A percentile compares a stretch with the other conserved stretches of the same genome.
Evolutionary conservation across 148 eudicot genomes (phyloP).

Genomic region (Gaultheria prostrata): DNA sequence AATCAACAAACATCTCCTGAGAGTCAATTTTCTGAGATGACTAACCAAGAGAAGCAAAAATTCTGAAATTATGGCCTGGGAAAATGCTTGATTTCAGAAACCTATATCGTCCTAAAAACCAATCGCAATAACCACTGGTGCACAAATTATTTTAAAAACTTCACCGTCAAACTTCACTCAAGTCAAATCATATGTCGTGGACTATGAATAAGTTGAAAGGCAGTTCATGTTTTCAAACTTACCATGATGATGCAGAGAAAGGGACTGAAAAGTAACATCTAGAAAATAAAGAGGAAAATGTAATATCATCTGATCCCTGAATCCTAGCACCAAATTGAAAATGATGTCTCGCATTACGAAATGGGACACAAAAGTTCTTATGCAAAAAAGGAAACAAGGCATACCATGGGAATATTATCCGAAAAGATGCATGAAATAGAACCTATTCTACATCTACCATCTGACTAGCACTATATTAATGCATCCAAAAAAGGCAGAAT

Average conservation of each 20-base stretch:
- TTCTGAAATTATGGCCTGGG: not conserved
- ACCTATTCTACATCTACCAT: not conserved
- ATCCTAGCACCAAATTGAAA: not conserved
- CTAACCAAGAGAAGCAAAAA: not conserved
- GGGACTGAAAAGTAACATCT: not conserved
- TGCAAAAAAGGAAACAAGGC: not conserved
- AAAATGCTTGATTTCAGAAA: not conserved
- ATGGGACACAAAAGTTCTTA: not conserved
- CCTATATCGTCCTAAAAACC: not conserved
- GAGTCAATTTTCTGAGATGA: not conserved
- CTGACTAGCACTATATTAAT: not conserved
- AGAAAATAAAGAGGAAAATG: not conserved
- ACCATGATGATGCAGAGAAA: not conserved
- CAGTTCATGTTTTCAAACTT: not conserved
- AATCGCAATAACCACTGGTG: not conserved
- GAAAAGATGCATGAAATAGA: not conserved
- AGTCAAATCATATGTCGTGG: not conserved
- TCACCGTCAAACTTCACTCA: conserved; percentile 4
- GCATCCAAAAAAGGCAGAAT: no score
- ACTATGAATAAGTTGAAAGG: not conserved
- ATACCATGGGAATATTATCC: not conserved
- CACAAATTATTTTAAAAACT: not conserved
- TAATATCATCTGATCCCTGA: conserved; percentile 1
- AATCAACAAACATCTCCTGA: conserved; percentile 5
- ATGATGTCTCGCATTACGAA: not conserved